phyloP scores from a whole-genome alignment of 805 yeast species.

The Kodamaea kaohsiungensis region DNA sequence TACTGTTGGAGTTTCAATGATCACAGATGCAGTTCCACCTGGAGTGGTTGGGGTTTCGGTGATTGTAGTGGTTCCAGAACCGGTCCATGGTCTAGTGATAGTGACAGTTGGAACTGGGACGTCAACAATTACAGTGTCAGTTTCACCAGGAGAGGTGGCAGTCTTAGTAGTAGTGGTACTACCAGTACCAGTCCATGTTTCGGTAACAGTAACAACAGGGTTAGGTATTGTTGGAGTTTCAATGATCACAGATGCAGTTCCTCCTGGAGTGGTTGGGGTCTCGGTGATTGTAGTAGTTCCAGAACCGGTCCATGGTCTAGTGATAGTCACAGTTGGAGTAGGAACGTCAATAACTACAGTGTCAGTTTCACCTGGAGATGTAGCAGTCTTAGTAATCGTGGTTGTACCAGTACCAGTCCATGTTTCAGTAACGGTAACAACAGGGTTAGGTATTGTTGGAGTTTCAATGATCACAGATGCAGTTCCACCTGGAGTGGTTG shows the following conservation, averaged over 20 bases:
- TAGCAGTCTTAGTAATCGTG: too few species aligned
- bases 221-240: constrained; percentile 14
- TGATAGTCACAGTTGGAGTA: constrained; percentile 7
- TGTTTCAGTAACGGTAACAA: too few species aligned
- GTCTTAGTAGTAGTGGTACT: constrained; percentile 3
- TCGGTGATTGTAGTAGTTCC: constrained; percentile 15
- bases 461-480: too few species aligned
- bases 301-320: constrained; percentile 13
- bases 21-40: constrained; percentile 12
- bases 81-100: constrained; percentile 11
- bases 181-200: constrained; percentile 8
- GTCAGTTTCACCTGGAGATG: too few species aligned
- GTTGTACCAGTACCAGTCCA: too few species aligned
- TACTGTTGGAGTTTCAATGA: constrained; percentile 14
- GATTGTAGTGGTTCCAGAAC: constrained; percentile 13
- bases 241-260: constrained; percentile 13
- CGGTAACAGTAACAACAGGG: constrained; percentile 5
- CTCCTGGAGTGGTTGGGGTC: constrained; percentile 8
- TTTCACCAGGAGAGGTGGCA: constrained; percentile 11
- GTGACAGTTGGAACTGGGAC: constrained; percentile 14
- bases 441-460: too few species aligned
- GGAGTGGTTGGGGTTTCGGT: constrained; percentile 9
- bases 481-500: too few species aligned
- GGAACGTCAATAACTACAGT: constrained; percentile 15
- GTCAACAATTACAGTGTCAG: constrained; percentile 13